phyloP scores from a whole-genome alignment of 2,329 filamentous ascomycete species.

The Diaporthe ilicicola region DNA sequence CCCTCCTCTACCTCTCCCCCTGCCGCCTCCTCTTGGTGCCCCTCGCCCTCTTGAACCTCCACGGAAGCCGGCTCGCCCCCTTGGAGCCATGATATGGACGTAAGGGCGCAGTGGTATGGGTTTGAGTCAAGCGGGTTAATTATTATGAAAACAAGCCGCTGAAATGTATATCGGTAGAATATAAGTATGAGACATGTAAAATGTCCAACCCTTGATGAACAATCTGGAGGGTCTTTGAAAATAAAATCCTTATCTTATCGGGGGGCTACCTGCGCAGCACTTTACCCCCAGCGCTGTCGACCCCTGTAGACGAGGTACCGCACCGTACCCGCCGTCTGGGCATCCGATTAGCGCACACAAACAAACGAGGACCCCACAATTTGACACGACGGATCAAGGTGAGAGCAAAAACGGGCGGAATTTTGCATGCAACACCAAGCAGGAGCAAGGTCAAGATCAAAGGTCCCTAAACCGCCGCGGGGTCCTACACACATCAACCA shows the following conservation, averaged over 20 bases:
- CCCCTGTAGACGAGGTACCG: background rate
- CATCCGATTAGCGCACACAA: constrained; percentile 31
- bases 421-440: constrained; percentile 38
- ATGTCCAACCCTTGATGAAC: background rate
- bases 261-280: background rate
- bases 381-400: constrained; percentile 29
- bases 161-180: background rate
- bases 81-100: constrained; percentile 32
- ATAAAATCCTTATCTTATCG: constrained; percentile 33
- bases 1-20: constrained; percentile 39
- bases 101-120: no score
- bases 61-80: constrained; percentile 39
- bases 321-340: background rate
- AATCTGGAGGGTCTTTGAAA: background rate
- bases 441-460: constrained; percentile 21
- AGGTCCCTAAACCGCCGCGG: constrained; percentile 30
- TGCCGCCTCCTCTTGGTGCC: constrained; percentile 36
- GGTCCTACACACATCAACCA: constrained; percentile 28
- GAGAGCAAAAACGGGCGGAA: constrained; percentile 47
- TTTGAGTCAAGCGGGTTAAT: background rate
- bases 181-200: background rate
- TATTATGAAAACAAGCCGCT: background rate
- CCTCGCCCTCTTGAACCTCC: constrained; percentile 45
- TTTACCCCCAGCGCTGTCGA: background rate
- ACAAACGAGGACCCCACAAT: constrained; percentile 31